Conservation (phyloP, 2,329 filamentous ascomycete genomes). For the Cladosporium colombiae region DNA sequence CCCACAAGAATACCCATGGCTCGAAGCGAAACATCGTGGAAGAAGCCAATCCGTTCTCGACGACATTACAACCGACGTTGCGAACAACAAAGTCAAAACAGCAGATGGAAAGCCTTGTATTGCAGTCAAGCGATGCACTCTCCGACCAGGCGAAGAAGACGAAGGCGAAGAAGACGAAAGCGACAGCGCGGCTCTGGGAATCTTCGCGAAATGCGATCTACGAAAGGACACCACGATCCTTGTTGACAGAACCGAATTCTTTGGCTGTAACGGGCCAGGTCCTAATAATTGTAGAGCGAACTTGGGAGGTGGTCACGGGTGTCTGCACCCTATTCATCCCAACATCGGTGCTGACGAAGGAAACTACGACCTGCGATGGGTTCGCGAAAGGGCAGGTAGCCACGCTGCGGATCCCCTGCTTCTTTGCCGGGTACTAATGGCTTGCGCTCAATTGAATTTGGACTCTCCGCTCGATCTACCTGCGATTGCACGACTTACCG, state of each 20-base stretch:
- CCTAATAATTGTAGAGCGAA: constrained; percentile 12
- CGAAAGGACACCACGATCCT: constrained; percentile 24
- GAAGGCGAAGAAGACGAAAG: background rate
- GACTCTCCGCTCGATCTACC: constrained; percentile 32
- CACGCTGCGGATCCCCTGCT: constrained; percentile 27
- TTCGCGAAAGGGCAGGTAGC: constrained; percentile 25
- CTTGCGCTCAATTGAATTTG: constrained; percentile 22
- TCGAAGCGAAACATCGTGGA: constrained; percentile 23
- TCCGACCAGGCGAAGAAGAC: background rate
- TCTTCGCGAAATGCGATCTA: constrained; percentile 32
- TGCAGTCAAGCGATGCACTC: constrained; percentile 9
- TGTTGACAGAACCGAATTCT: constrained; percentile 28
- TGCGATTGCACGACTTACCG: constrained; percentile 31
- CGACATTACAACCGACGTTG: constrained; percentile 21
- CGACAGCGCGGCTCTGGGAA: constrained; percentile 25
- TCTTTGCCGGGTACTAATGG: constrained; percentile 27
- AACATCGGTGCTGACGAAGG: constrained; percentile 25
- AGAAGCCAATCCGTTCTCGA: background rate
- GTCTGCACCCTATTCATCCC: constrained; percentile 28
- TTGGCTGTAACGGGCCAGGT: constrained; percentile 28
- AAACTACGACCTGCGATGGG: constrained; percentile 30
- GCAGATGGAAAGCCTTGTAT: background rate
- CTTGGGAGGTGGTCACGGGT: constrained; percentile 26
- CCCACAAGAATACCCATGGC: constrained; percentile 34
- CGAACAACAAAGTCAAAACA: background rate